A percentile compares a stretch with the other conserved stretches of the same genome.
These are phyloP conservation scores for Talaromyces nanjingensis DNA, from an alignment of 495 filamentous ascomycete species.

Conservation along the genomic window DNA sequence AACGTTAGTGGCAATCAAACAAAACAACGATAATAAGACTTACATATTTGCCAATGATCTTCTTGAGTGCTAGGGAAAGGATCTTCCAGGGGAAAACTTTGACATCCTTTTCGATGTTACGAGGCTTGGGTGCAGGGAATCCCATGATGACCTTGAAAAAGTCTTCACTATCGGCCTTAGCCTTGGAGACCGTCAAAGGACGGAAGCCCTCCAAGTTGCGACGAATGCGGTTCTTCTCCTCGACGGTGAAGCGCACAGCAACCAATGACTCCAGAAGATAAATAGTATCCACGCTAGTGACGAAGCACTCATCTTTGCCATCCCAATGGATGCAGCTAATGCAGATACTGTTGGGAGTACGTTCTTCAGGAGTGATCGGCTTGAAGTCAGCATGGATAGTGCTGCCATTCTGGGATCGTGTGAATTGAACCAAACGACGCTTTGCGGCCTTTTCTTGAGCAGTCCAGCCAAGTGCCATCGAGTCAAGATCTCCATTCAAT, in stretches of 20 bases:
- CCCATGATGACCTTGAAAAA: constrained; percentile 99
- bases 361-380: constrained; percentile 61
- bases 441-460: constrained; percentile 68
- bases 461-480: constrained; percentile 75
- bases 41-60: constrained; percentile 98
- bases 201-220: constrained; percentile 90
- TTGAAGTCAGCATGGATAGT: constrained; percentile 68
- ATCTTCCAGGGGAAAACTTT: constrained; percentile 97
- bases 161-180: constrained; percentile 81
- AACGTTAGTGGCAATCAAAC: neutral
- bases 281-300: constrained; percentile 96
- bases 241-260: constrained; percentile 74
- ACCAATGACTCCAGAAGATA: constrained; percentile 84
- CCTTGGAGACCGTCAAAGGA: constrained; percentile 85
- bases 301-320: constrained; percentile 79
- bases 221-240: constrained; percentile 96
- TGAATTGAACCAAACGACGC: constrained; percentile 80
- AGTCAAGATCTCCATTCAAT: constrained; percentile 73
- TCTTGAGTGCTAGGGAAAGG: constrained; percentile 74
- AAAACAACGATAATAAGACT: constrained; percentile 26
- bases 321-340: constrained; percentile 93
- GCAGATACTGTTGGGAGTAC: constrained; percentile 64
- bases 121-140: constrained; percentile 89
- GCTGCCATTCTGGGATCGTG: constrained; percentile 66
- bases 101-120: constrained; percentile 98